Conservation (phyloP, 1,284 basidiomycete genomes). For the Rhodotorula sp. region DNA sequence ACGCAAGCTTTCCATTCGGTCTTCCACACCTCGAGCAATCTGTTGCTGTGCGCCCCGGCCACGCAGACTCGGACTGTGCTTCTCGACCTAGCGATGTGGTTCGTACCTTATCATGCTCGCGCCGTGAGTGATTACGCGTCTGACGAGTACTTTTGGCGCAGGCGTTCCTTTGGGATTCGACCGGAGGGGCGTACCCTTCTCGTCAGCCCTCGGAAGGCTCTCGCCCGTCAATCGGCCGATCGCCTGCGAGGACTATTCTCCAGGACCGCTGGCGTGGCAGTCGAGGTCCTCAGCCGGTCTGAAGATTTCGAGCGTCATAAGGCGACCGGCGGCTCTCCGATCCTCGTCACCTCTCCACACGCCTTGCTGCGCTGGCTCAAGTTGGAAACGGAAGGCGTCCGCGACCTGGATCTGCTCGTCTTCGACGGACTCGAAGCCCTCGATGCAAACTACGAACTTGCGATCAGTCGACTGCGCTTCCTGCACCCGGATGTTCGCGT, state of each 20-base stretch:
- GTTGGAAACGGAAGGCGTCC: constrained; percentile 45
- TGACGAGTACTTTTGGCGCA: constrained; percentile 17
- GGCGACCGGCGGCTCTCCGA: neutral
- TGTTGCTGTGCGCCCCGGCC: constrained; percentile 56
- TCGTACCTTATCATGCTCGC: constrained; percentile 35
- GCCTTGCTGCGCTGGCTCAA: constrained; percentile 46
- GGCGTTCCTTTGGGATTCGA: constrained; percentile 49
- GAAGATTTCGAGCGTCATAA: neutral
- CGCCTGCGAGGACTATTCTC: constrained; percentile 44
- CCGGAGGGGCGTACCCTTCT: constrained; percentile 46
- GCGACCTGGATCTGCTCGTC: constrained; percentile 64
- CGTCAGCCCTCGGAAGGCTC: constrained; percentile 47
- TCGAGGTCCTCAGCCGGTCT: constrained; percentile 23
- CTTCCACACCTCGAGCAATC: constrained; percentile 66
- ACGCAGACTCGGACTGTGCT: constrained; percentile 48
- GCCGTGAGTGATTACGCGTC: neutral
- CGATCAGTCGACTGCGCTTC: constrained; percentile 62
- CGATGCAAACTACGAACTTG: constrained; percentile 78
- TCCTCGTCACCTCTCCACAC: constrained; percentile 48
- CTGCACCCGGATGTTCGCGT: constrained; percentile 59
- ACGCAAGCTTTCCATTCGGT: constrained; percentile 86
- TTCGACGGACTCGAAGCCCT: constrained; percentile 86
- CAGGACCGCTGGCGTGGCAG: constrained; percentile 38
- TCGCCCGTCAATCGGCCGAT: constrained; percentile 48
- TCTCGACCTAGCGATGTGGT: constrained; percentile 71